Evolutionary conservation across 2,329 filamentous ascomycete genomes (phyloP), one percentile per base, ranked within the genome.

Genomic region (Fusarium sterilihyphosum): DNA sequence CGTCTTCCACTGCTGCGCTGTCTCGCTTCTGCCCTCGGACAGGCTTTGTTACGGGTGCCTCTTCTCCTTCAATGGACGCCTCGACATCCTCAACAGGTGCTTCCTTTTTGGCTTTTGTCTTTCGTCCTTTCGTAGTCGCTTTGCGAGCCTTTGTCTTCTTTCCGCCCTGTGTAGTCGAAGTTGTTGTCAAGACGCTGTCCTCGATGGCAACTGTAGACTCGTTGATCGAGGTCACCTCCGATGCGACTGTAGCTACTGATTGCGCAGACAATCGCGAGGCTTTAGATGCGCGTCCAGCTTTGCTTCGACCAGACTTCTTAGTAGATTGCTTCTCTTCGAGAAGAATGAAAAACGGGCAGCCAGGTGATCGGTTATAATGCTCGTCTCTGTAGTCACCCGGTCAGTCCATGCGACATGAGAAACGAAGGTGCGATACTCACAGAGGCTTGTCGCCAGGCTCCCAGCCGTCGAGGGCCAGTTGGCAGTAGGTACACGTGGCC

Each of bases 391-490:
- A 35, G 33, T 22, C 24, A 37, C 52, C 22, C 16, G 24, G 74
- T 84, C 66, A 83, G 79, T 60, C 35, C 18, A 26, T 35, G n/a
- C 17, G 53, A 14, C 44, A 57, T n/a, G 8, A 40, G 18, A 22
- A 43, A 26, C 18, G 12, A 41, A 18, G 20, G 37, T n/a, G 13
- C 58, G 71, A 78, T 67, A 83, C 92, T 83, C 82, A 95, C 91
- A 93, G 89, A 70, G 96, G 96, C 80, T 97, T 94, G 81, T 99
- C 96, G 67, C 92, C 92, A 3, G 93, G 92, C 80, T 98, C 96
- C 96, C 97, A 99, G 12, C 95, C 95, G 82, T 98, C 96, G 17
- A 99, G 88, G 17, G 93, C 94, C 22, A 98, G 85, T 65, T 93
- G 91, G 84, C 96, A 99, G 83, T 98, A 98, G 35, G 93, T 89